These are phyloP conservation scores for Fusarium concolor DNA, from an alignment of 2,329 filamentous ascomycete genomes.

Conservation along the genomic window DNA sequence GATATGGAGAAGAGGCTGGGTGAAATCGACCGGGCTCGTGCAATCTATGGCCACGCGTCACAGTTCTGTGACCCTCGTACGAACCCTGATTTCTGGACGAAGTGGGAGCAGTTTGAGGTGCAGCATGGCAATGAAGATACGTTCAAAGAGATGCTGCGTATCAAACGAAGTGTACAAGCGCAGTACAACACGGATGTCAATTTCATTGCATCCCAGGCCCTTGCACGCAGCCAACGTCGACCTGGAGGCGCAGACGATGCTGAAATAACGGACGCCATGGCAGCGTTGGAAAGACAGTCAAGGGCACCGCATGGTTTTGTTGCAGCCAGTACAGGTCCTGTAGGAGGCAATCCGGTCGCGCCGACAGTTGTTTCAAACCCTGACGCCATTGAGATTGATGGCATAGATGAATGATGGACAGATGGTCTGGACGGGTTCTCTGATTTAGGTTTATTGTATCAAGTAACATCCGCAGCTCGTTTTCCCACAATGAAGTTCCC, in stretches of 20 bases:
- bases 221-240: slow-evolving; percentile 82
- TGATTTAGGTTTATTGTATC: slow-evolving; percentile 31
- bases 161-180: slow-evolving; percentile 96
- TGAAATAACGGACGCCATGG: slow-evolving; percentile 83
- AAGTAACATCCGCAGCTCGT: slow-evolving; percentile 38
- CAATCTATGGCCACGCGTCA: slow-evolving; percentile 95
- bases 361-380: slow-evolving; percentile 73
- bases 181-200: slow-evolving; percentile 99
- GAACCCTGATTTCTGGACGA: slow-evolving; percentile 90
- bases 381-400: slow-evolving; percentile 86
- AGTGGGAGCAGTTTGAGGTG: slow-evolving; percentile 97
- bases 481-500: slow-evolving; percentile 26
- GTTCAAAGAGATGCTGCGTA: slow-evolving; percentile 98
- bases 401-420: slow-evolving; percentile 68
- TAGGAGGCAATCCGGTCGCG: slow-evolving; percentile 60
- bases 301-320: slow-evolving; percentile 92
- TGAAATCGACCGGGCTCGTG: slow-evolving; percentile 93
- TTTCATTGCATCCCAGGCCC: slow-evolving; percentile 95
- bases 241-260: slow-evolving; percentile 56
- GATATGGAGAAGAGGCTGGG: slow-evolving; percentile 94
- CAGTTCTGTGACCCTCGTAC: slow-evolving; percentile 98
- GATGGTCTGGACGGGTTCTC: neutral
- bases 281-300: slow-evolving; percentile 87
- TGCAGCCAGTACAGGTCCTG: slow-evolving; percentile 80
- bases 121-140: slow-evolving; percentile 99